phyloP scores from a whole-genome alignment of 768 basidiomycete genomes.

The Suillus sp. region DNA sequence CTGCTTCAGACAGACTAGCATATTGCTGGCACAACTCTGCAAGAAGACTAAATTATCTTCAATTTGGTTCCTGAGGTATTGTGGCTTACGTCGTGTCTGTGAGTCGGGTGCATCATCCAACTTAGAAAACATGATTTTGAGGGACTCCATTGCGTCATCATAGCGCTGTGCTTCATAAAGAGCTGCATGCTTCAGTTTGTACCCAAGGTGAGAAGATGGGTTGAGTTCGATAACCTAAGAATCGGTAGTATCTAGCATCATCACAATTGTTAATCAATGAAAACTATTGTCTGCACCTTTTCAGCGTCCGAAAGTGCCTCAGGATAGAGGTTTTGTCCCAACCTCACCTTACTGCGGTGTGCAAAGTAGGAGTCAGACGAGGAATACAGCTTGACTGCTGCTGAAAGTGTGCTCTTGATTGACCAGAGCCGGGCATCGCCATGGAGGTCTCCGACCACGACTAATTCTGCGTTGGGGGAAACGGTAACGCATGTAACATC shows the following conservation, averaged over 20 bases:
- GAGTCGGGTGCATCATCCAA: background rate
- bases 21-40: background rate
- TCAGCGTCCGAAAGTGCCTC: background rate
- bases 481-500: background rate
- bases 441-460: background rate
- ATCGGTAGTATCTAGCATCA: background rate
- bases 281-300: background rate
- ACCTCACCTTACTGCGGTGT: background rate
- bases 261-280: background rate
- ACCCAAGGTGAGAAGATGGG: background rate
- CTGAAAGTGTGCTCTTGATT: background rate
- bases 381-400: background rate
- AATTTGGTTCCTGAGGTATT: background rate
- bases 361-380: background rate
- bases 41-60: background rate
- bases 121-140: background rate
- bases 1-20: background rate
- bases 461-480: background rate
- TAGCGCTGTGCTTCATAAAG: background rate
- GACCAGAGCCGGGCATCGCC: background rate
- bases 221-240: background rate
- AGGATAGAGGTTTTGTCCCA: background rate
- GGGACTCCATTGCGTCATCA: background rate
- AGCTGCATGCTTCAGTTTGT: background rate
- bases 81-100: background rate